These are phyloP conservation scores for Yarrowia osloensis DNA, from an alignment of 805 yeast genomes.

Conservation along the genomic window DNA sequence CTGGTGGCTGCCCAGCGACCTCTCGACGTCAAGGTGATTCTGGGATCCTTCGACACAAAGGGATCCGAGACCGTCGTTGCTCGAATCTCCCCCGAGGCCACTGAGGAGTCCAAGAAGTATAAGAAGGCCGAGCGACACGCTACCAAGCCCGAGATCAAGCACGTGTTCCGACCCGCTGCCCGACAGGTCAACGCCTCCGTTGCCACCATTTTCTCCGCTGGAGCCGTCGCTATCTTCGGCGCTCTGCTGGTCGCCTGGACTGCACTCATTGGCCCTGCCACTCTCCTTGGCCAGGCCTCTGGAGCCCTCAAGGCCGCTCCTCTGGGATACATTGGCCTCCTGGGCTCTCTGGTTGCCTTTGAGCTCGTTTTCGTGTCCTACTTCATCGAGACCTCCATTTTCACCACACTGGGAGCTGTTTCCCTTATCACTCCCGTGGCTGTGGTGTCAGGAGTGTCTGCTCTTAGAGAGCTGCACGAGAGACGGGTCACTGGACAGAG, in stretches of 20 bases:
- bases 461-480: constrained; percentile 50
- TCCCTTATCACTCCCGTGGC: constrained; percentile 56
- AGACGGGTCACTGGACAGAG: constrained; percentile 37
- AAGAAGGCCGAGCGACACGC: constrained; percentile 41
- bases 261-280: constrained; percentile 39
- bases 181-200: constrained; percentile 53
- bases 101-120: constrained; percentile 23
- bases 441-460: constrained; percentile 64
- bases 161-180: constrained; percentile 59
- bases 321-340: constrained; percentile 48
- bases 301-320: constrained; percentile 37
- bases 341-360: constrained; percentile 51
- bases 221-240: constrained; percentile 48
- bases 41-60: constrained; percentile 41
- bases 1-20: constrained; percentile 36
- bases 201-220: constrained; percentile 54
- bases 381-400: constrained; percentile 61
- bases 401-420: constrained; percentile 54
- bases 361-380: constrained; percentile 60
- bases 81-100: constrained; percentile 32
- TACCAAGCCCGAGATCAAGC: constrained; percentile 61
- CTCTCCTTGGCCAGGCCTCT: constrained; percentile 14
- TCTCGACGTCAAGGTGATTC: constrained; percentile 37
- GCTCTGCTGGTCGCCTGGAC: constrained; percentile 46
- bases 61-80: constrained; percentile 35